Base-by-base conservation (phyloP, 257 asterid species). In the Prunella vulgaris region DNA sequence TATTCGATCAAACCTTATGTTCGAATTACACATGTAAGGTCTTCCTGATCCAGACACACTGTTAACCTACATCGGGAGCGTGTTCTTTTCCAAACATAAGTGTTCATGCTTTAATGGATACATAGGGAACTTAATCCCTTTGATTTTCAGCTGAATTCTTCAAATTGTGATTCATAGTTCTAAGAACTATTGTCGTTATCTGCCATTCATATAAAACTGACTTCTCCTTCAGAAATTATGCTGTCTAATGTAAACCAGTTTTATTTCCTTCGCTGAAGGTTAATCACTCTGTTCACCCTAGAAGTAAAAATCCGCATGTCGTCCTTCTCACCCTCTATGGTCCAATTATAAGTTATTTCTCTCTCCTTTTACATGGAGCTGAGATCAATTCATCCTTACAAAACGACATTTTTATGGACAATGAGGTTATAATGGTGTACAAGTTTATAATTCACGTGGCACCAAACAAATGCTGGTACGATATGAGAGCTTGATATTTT, bases 181-280 rank as follows among this genome's bases (percentile, higher is more conserved):
- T 57, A 6, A 40, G 9, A 58, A 27, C 27, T n/a, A 30, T 35
- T 40, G 17, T 64, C 21, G 21, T 57, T 38, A 69, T 57, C 66
- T 10, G 33, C 57, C 48, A 33, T 33, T 25, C 33, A 51, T 49
- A 8, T 49, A 1, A 15, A 51, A 49, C 21, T 62, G 58, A 15
- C 65, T n/a, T 48, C 63, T n/a, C n/a, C n/a, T 37, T 48, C 27
- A 51, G 70, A 71, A 61, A 32, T 38, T 9, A 49, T 32, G 69
- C 38, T 52, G 33, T 27, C 53, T 15, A 58, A 27, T 40, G 21
- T 17, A 9, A 28, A 71, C 30, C 40, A 20, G 5, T 7, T 6
- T 30, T 49, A 46, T 42, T 60, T 7, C 24, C 46, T 24, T 56
- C 51, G 2, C 60, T 15, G 15, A 44, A 44, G 61, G 28, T 48